phyloP scores from a whole-genome alignment of 352 stramenopile genomes.

The Phytophthora foliorum region DNA sequence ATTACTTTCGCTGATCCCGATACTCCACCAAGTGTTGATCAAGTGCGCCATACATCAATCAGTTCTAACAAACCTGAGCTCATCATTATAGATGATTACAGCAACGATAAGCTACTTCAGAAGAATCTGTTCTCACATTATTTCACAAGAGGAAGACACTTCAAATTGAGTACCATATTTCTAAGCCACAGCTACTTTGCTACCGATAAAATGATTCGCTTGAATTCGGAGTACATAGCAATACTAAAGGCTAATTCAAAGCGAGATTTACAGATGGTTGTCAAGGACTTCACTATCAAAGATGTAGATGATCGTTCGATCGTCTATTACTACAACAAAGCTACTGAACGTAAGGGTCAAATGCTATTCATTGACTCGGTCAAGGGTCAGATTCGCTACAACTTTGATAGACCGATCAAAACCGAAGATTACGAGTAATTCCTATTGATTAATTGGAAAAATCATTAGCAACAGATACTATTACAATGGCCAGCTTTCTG shows the following conservation, averaged over 20 bases:
- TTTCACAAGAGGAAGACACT: slow-evolving; percentile 6
- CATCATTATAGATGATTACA: slow-evolving; percentile 32
- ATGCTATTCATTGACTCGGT: too few relatives aligned
- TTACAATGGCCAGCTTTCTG: slow-evolving; percentile 17
- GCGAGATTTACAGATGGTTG: too few relatives aligned
- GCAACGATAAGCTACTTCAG: slow-evolving; percentile 24
- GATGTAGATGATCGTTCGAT: too few relatives aligned
- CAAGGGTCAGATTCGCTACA: too few relatives aligned
- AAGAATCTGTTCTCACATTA: slow-evolving; percentile 15
- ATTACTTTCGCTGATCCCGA: slow-evolving; percentile 17
- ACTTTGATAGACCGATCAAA: too few relatives aligned
- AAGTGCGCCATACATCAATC: slow-evolving; percentile 11
- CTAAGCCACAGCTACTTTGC: too few relatives aligned
- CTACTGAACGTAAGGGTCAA: too few relatives aligned
- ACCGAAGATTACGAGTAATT: too few relatives aligned
- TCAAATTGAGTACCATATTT: slow-evolving; percentile 13
- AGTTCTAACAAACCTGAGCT: slow-evolving; percentile 26
- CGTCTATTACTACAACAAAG: too few relatives aligned
- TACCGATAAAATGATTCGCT: slow-evolving; percentile 1
- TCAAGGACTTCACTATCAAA: too few relatives aligned
- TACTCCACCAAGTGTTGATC: slow-evolving; percentile 14
- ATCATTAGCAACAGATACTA: slow-evolving; percentile 21
- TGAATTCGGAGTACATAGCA: slow-evolving; percentile 7
- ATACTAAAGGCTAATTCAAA: too few relatives aligned
- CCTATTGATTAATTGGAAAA: too few relatives aligned